These are phyloP conservation scores for Schwanniomyces vanrijiae DNA, from an alignment of 805 yeast genomes.

Conservation along the genomic window DNA sequence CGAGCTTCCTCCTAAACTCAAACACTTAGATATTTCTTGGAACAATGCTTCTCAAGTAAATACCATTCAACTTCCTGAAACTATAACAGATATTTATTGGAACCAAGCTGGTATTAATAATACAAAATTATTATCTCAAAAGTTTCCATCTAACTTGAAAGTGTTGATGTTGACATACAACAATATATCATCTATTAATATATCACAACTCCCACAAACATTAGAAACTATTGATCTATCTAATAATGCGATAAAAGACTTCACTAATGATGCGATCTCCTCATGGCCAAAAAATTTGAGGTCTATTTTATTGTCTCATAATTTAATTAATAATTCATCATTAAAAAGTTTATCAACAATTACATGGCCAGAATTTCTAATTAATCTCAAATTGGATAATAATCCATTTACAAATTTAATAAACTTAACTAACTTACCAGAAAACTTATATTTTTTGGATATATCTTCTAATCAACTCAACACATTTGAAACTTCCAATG, in stretches of 20 bases:
- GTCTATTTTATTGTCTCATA: constrained; percentile 22
- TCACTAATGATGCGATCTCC: constrained; percentile 3
- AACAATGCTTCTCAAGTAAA: constrained; percentile 19
- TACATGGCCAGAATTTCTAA: constrained; percentile 23
- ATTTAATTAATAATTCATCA: constrained; percentile 17
- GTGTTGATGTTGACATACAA: constrained; percentile 36
- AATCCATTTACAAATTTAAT: constrained; percentile 21
- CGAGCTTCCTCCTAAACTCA: constrained; percentile 23
- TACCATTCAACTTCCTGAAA: constrained; percentile 21
- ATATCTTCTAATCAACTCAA: constrained; percentile 22
- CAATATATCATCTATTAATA: constrained; percentile 17
- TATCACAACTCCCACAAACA: constrained; percentile 26
- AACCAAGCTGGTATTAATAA: constrained; percentile 25
- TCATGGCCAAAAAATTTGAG: constrained; percentile 21
- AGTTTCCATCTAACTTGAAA: constrained; percentile 21
- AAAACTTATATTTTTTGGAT: constrained; percentile 21
- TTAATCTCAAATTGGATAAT: constrained; percentile 20
- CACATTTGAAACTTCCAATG: constrained; percentile 9
- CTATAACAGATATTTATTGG: constrained; percentile 28
- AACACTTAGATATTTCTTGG: constrained; percentile 39
- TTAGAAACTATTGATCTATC: constrained; percentile 31
- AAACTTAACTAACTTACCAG: constrained; percentile 18
- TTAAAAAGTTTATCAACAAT: constrained; percentile 14
- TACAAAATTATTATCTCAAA: constrained; percentile 5
- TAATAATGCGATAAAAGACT: constrained; percentile 18